Percentiles rank a stretch among this genome's conserved stretches.
phyloP scores from a whole-genome alignment of 2,329 filamentous ascomycete genomes.

The Pseudogymnoascus sp. region DNA sequence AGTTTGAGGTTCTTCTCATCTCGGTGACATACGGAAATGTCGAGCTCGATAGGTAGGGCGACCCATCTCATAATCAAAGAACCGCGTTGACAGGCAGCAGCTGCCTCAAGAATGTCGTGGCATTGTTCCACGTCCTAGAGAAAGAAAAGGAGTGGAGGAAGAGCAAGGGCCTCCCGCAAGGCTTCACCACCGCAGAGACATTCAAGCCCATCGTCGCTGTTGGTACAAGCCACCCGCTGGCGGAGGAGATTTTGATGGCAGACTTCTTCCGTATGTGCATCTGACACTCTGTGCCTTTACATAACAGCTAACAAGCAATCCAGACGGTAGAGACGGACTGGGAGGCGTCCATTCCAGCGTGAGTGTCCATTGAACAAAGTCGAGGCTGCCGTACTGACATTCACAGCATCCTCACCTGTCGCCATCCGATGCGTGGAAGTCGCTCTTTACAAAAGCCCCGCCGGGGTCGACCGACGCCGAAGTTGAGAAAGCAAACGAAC shows the following conservation, averaged over 20 bases:
- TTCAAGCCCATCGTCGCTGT: conserved; percentile 80
- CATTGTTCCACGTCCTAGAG: conserved; percentile 86
- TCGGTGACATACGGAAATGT: conserved; percentile 95
- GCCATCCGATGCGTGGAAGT: conserved; percentile 67
- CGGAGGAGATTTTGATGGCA: conserved; percentile 71
- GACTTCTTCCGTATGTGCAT: conserved; percentile 75
- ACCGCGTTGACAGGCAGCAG: conserved; percentile 36
- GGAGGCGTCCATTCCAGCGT: conserved; percentile 64
- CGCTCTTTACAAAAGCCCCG: conserved; percentile 51
- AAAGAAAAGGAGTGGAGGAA: conserved; percentile 82
- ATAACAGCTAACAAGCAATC: conserved; percentile 16
- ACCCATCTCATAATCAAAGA: neutral
- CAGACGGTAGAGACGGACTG: conserved; percentile 70
- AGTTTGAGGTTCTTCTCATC: conserved; percentile 78
- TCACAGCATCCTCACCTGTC: conserved; percentile 64
- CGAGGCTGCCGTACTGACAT: conserved; percentile 18
- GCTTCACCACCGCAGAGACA: conserved; percentile 66
- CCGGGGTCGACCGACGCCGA: conserved; percentile 42
- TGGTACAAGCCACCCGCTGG: conserved; percentile 77
- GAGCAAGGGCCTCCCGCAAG: conserved; percentile 57
- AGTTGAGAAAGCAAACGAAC: conserved; percentile 29
- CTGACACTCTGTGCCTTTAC: neutral
- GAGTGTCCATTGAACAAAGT: conserved; percentile 23
- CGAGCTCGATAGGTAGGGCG: conserved; percentile 65
- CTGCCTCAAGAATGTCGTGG: conserved; percentile 82